Base-by-base conservation (phyloP, 1,284 basidiomycete species). In the Phaffia rhodozyma region DNA sequence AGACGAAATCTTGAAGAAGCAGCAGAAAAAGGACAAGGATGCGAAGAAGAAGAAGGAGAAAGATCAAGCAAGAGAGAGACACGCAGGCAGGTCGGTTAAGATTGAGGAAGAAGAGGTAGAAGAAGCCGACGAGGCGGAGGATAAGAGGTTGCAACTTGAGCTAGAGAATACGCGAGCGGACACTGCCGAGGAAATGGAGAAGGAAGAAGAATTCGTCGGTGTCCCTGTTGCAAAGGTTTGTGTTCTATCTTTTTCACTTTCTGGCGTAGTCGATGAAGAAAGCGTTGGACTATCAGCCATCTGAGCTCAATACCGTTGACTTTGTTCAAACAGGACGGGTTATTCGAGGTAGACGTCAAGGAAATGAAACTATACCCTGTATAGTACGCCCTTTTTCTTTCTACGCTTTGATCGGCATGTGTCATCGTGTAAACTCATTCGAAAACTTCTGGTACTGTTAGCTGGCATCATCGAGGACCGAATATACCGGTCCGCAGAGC, bases 1-100 rank as follows among this genome's bases (percentile, higher is more conserved):
- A 25, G 62, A 65, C n/a, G 63, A 65, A 5, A 75, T 84, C 84
- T 72, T 83, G 84, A 86, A 71, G 66, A 65, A 52, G 52, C 52
- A 59, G 62, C 62, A 56, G 62, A 58, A 34, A 55, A 65, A 50
- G 43, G 62, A 55, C 27, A 50, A 55, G 21, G 50, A 25, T 25
- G 38, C 50, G 3, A 30, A 30, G 9, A 57, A 52, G 29, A 66
- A 64, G 52, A 27, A 49, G 13, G 53, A 54, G 25, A 64, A 58
- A 47, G 58, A 60, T 21, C 58, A 48, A 25, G 52, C 61, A 49
- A 29, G 66, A 65, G 52, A 62, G 50, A 20, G 56, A 54, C 47
- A 55, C 50, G 52, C 61, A 50, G 23, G 57, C 58, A n/a, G 48
- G 55, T 34, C 68, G 67, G 57, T 56, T 54, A 20, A 60, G 68